Conservation (phyloP, 2,329 filamentous ascomycete genomes). For the Aspergillus luchuensis region DNA sequence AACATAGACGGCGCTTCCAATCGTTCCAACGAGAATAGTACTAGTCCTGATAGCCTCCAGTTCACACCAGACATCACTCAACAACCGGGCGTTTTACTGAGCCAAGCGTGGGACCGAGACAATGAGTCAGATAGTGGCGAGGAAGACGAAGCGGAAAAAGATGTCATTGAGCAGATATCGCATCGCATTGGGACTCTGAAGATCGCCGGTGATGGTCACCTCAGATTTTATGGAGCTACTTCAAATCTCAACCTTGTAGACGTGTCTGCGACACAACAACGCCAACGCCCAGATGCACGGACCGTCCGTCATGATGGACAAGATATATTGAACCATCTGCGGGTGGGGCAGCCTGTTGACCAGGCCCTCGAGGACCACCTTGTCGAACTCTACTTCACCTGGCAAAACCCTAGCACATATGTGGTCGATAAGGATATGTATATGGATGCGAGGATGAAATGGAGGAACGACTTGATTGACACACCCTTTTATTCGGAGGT, state of each 20-base stretch:
- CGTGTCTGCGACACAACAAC: constrained; percentile 31
- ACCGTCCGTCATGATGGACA: constrained; percentile 44
- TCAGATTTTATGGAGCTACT: constrained; percentile 49
- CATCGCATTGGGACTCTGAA: constrained; percentile 49
- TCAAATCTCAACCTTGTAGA: constrained; percentile 49
- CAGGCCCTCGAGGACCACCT: constrained; percentile 48
- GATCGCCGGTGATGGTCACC: constrained; percentile 46
- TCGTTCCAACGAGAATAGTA: constrained; percentile 23
- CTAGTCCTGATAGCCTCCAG: constrained; percentile 31
- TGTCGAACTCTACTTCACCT: constrained; percentile 50
- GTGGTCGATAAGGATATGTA: constrained; percentile 49
- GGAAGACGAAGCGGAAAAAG: constrained; percentile 38
- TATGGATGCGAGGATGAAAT: constrained; percentile 36
- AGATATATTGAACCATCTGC: constrained; percentile 45
- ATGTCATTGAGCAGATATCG: constrained; percentile 48
- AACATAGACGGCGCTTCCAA: constrained; percentile 29
- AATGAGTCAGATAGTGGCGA: constrained; percentile 39
- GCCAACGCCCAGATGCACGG: constrained; percentile 34
- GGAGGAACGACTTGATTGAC: constrained; percentile 42
- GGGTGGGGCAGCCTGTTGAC: constrained; percentile 45
- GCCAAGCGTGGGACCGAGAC: constrained; percentile 25
- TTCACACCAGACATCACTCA: constrained; percentile 32
- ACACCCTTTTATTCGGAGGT: constrained; percentile 46
- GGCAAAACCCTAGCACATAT: constrained; percentile 52
- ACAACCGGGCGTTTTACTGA: constrained; percentile 24